Percentiles rank a stretch among this genome's conserved stretches.
These are phyloP conservation scores for Candida ortonii DNA, from an alignment of 805 yeast species.

Conservation along the genomic window DNA sequence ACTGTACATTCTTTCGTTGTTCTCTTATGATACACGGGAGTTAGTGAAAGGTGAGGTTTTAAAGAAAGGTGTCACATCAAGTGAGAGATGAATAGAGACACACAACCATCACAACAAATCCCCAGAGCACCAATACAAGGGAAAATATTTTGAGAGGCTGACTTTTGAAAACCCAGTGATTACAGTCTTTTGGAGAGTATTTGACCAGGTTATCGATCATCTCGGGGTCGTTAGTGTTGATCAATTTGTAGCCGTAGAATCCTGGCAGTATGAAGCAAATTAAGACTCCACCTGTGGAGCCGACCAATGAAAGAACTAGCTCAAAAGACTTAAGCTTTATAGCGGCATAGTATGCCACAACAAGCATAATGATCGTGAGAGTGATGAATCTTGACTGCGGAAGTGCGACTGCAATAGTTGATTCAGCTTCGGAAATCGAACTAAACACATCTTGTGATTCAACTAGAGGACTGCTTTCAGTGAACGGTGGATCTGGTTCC, in stretches of 20 bases:
- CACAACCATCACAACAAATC: conserved; percentile 50
- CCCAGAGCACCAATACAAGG: conserved; percentile 49
- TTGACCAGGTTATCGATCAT: conserved; percentile 13
- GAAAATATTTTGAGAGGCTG: conserved; percentile 23
- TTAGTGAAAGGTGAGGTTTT: too few relatives aligned
- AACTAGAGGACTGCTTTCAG: conserved; percentile 7
- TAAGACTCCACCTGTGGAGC: conserved; percentile 80
- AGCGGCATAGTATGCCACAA: conserved; percentile 54
- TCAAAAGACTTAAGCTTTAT: conserved; percentile 61
- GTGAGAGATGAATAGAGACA: conserved; percentile 48
- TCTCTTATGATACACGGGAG: too few relatives aligned
- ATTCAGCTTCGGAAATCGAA: conserved; percentile 1
- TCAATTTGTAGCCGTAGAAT: conserved; percentile 61
- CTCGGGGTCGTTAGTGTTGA: conserved; percentile 30
- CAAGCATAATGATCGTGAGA: conserved; percentile 47
- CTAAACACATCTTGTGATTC: not conserved
- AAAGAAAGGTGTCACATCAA: too few relatives aligned
- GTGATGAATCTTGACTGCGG: conserved; percentile 44
- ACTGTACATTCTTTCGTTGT: too few relatives aligned
- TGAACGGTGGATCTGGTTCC: too few relatives aligned
- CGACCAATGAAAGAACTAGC: conserved; percentile 67
- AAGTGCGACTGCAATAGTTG: conserved; percentile 39
- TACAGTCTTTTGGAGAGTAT: conserved; percentile 25
- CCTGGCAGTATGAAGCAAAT: conserved; percentile 80
- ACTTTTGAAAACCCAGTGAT: conserved; percentile 22